Conservation (phyloP, 2,329 filamentous ascomycete genomes). For the Hypoxylon rubiginosum region DNA sequence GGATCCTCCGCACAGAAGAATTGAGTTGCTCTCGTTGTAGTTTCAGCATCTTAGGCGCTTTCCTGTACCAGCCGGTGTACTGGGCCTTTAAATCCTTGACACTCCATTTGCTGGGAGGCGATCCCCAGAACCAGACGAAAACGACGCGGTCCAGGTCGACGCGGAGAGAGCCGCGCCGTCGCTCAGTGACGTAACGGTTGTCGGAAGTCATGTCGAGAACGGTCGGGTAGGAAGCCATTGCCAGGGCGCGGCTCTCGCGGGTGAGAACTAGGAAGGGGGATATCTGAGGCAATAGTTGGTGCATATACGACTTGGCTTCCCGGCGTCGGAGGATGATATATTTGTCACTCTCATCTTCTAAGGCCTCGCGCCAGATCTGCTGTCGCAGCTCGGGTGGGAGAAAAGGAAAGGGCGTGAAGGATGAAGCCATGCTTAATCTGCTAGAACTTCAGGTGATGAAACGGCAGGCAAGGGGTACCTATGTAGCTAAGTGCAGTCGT, state of each 20-base stretch:
- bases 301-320: too few species aligned
- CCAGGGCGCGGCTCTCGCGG: neutral
- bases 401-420: neutral
- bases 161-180: neutral
- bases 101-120: neutral
- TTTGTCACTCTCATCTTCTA: neutral
- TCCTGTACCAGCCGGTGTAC: too few species aligned
- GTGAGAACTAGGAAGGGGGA: neutral
- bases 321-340: too few species aligned
- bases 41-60: too few species aligned
- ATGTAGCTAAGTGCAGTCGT: too few species aligned
- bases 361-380: conserved; percentile 1
- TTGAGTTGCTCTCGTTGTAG: too few species aligned
- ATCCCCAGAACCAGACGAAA: neutral
- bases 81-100: too few species aligned
- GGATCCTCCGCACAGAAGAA: too few species aligned
- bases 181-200: too few species aligned
- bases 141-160: neutral
- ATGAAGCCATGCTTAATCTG: neutral
- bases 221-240: neutral
- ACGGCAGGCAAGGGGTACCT: too few species aligned
- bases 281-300: too few species aligned
- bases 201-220: neutral
- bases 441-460: neutral
- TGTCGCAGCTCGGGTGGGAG: neutral